These are phyloP conservation scores for Ustulina deusta DNA, from an alignment of 2,329 filamentous ascomycete genomes.

Conservation along the genomic window DNA sequence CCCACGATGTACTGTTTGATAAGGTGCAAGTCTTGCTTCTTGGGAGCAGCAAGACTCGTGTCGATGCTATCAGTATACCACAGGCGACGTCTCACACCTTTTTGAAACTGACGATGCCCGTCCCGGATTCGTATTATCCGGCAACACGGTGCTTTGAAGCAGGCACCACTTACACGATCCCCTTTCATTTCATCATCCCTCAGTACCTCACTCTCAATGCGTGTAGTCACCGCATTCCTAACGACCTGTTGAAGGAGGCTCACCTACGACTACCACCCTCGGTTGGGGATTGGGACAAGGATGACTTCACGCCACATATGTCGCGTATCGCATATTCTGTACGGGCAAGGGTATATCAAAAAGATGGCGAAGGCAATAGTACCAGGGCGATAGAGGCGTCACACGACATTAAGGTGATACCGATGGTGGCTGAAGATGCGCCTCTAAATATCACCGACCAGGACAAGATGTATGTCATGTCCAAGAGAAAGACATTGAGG, in stretches of 20 bases:
- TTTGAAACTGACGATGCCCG: slow-evolving; percentile 51
- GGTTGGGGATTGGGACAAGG: slow-evolving; percentile 64
- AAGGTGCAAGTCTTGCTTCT: slow-evolving; percentile 65
- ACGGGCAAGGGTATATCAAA: slow-evolving; percentile 57
- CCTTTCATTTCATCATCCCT: slow-evolving; percentile 71
- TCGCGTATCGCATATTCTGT: slow-evolving; percentile 65
- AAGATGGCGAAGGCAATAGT: slow-evolving; percentile 43
- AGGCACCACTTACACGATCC: slow-evolving; percentile 62
- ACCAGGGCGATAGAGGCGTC: slow-evolving; percentile 57
- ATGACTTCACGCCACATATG: slow-evolving; percentile 68
- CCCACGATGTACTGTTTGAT: slow-evolving; percentile 63
- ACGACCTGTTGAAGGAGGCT: slow-evolving; percentile 61
- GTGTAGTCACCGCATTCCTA: slow-evolving; percentile 63
- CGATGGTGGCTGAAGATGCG: slow-evolving; percentile 61
- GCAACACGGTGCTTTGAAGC: slow-evolving; percentile 60
- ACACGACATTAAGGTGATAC: slow-evolving; percentile 65
- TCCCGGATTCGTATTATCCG: slow-evolving; percentile 62
- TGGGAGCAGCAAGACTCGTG: slow-evolving; percentile 62
- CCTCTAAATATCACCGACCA: slow-evolving; percentile 62
- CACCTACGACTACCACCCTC: slow-evolving; percentile 67
- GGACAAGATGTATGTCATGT: slow-evolving; percentile 63
- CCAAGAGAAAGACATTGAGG: slow-evolving; percentile 64
- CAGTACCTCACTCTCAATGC: slow-evolving; percentile 67
- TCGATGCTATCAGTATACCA: slow-evolving; percentile 64
- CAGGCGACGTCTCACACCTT: slow-evolving; percentile 64